Conservation (phyloP, 192 early-diverging fungal species). For the Coemansia nantahalensis region DNA sequence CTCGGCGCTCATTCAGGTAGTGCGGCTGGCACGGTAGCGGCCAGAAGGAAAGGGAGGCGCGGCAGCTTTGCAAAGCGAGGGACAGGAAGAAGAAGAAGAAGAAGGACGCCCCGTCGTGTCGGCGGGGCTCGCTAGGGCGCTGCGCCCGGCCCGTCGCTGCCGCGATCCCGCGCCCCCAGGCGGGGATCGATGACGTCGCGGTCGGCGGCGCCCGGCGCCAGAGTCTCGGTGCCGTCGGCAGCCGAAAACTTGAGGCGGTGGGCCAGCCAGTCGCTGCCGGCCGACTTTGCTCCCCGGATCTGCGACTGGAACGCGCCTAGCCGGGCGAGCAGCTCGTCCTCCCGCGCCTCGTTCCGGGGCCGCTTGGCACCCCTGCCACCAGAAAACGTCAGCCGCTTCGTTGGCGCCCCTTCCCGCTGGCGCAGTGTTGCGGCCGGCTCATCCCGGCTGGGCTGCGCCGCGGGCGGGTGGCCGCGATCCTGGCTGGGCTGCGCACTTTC, state of each 20-base stretch:
- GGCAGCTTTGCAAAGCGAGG: too few species aligned
- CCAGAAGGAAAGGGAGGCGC: too few species aligned
- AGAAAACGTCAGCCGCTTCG: background rate
- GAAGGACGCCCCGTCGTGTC: too few species aligned
- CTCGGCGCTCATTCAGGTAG: background rate
- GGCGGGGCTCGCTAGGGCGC: too few species aligned
- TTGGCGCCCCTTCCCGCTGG: background rate
- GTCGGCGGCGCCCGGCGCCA: constrained; percentile 58
- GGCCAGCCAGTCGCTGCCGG: constrained; percentile 64
- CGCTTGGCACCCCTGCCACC: constrained; percentile 2
- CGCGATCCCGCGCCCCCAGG: background rate
- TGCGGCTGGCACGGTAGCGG: too few species aligned
- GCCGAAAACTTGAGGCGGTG: constrained; percentile 68
- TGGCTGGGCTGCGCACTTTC: too few species aligned
- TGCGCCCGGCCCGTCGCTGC: too few species aligned
- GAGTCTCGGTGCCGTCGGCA: constrained; percentile 47
- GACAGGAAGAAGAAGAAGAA: too few species aligned
- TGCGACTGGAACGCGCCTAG: constrained; percentile 31
- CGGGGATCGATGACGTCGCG: constrained; percentile 70
- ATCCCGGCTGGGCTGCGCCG: too few species aligned
- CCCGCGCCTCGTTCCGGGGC: constrained; percentile 21
- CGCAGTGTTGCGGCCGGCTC: too few species aligned
- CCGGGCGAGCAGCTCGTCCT: constrained; percentile 55
- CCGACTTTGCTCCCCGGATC: constrained; percentile 49
- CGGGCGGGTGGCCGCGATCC: background rate